Base-by-base conservation (phyloP, 164 flowering plant species). In the Cinnamomum micranthum region DNA sequence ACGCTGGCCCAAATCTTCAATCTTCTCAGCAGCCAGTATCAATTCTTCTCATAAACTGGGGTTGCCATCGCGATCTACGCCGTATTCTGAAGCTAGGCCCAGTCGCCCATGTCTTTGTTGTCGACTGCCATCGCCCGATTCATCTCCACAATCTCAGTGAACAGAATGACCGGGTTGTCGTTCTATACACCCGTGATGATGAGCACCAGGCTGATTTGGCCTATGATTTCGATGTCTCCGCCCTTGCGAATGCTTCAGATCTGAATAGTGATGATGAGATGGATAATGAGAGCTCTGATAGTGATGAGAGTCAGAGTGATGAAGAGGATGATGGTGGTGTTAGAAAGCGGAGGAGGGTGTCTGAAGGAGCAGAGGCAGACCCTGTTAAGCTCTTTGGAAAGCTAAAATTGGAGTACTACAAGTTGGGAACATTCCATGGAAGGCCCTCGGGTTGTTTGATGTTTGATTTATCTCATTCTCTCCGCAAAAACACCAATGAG, bases 391-490 rank as follows among this genome's bases (percentile, higher is more conserved):
- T 86, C 58, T 88, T 81, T 65, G 74, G 80, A 74, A 91, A 86
- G 81, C 76, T 90, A 78, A 95, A 87, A 82, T 87, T 68, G 71
- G 88, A 88, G 70, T 95, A 95, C 75, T 92, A 93, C 74, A 81
- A 76, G 14, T 80, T 90, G 89, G 98, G 97, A n/a, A 93, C 90
- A 50, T 95, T 89, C 74, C 98, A 95, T 86, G 98, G 98, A 17
- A 89, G 84, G 86, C 97, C 98, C 2, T 95, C 98, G 0, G 98
- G 98, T 28, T 90, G 92, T 82, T 82, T 92, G 82, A 87, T 93
- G 97, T 93, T 84, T 81, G 98, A 95, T 31, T 81, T 93, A 41
- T 87, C 91, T 1, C 89, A 95, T 81, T 85, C 79, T 24, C 80
- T 92, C 71, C 84, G 96, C 80, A 95, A 89, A 82, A 95, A 91